phyloP scores from a whole-genome alignment of 768 basidiomycete species.

The Kwoniella mangroviensis region DNA sequence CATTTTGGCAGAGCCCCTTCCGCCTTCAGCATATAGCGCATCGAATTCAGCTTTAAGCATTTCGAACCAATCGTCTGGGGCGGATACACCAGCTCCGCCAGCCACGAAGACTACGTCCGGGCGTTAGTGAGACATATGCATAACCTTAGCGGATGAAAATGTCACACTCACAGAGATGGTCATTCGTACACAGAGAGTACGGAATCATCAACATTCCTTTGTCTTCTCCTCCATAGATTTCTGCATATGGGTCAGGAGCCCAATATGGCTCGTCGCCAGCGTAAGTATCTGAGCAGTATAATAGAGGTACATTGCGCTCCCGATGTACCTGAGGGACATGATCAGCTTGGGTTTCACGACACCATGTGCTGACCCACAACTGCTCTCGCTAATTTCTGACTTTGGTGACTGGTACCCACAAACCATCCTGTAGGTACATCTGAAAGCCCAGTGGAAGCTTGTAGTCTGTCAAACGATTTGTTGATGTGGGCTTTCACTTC shows the following conservation, averaged over 20 bases:
- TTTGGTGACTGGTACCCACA: conserved; percentile 25
- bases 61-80: conserved; percentile 36
- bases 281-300: conserved; percentile 45
- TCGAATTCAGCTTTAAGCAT: conserved; percentile 40
- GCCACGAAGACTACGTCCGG: conserved; percentile 31
- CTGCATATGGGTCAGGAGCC: conserved; percentile 33
- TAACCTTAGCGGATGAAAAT: neutral
- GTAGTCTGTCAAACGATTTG: conserved; percentile 44
- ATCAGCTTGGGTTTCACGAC: neutral
- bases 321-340: conserved; percentile 31
- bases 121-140: neutral
- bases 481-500: conserved; percentile 37
- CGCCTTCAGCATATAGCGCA: conserved; percentile 44
- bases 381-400: conserved; percentile 31
- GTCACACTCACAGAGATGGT: conserved; percentile 35
- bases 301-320: conserved; percentile 37
- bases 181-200: conserved; percentile 35
- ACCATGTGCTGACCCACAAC: conserved; percentile 17
- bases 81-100: conserved; percentile 30
- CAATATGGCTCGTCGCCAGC: conserved; percentile 40
- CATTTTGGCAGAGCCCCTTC: conserved; percentile 40
- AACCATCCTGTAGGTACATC: conserved; percentile 45
- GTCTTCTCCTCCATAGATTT: conserved; percentile 30
- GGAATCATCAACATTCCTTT: conserved; percentile 48
- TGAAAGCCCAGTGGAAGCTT: conserved; percentile 36